Conservation (phyloP, 306 rosid species). For the Begonia fuchsioides region DNA sequence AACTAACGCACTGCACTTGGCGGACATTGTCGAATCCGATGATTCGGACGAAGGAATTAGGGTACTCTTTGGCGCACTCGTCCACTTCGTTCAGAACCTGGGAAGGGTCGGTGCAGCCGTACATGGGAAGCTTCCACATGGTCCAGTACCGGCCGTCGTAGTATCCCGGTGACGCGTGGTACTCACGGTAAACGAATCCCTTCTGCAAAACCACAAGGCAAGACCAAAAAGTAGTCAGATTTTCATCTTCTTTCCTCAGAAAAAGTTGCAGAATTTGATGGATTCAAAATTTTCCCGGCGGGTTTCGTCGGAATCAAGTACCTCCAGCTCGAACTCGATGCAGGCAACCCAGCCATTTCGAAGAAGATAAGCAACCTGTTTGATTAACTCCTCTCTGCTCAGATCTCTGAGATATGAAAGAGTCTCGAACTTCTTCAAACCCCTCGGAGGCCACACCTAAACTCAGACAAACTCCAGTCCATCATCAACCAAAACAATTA, state of each 20-base stretch:
- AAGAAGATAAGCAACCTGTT: slow-evolving; percentile 54
- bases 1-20: slow-evolving; percentile 77
- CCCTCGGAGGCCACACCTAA: slow-evolving; percentile 76
- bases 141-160: slow-evolving; percentile 86
- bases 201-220: slow-evolving; percentile 8
- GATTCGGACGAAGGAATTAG: slow-evolving; percentile 33
- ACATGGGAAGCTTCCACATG: slow-evolving; percentile 94
- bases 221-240: too few relatives aligned
- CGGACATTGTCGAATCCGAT: slow-evolving; percentile 78
- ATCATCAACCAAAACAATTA: background rate
- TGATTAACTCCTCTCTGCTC: background rate
- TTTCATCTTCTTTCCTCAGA: too few relatives aligned
- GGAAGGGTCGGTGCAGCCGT: slow-evolving; percentile 39
- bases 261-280: too few relatives aligned
- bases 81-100: slow-evolving; percentile 42
- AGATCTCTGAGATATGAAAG: slow-evolving; percentile 69
- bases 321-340: slow-evolving; percentile 52
- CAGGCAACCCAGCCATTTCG: slow-evolving; percentile 54
- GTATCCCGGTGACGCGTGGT: slow-evolving; percentile 58
- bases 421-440: slow-evolving; percentile 64
- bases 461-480: background rate
- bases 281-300: background rate
- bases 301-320: background rate
- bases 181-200: slow-evolving; percentile 37
- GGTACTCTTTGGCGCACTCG: slow-evolving; percentile 33